A percentile compares a stretch with the other conserved stretches of the same genome.
Evolutionary conservation across 176 grass and related monocot genomes (phyloP).

Genomic region (Leersia perrieri): DNA sequence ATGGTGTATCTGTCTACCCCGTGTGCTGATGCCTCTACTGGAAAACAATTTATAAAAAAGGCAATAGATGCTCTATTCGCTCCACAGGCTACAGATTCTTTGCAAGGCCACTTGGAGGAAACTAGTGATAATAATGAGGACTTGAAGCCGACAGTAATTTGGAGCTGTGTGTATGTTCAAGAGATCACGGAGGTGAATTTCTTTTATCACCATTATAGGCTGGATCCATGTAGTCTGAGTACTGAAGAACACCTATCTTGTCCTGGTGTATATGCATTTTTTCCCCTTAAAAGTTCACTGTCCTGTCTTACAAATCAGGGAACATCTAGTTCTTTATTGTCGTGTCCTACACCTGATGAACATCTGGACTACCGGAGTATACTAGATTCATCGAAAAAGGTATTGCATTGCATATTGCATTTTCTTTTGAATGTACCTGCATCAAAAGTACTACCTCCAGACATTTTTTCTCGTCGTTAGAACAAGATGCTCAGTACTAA

Average conservation of each 20-base stretch:
- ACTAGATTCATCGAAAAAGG: conserved; percentile 72
- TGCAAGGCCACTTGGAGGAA: conserved; percentile 31
- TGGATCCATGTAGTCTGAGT: conserved; percentile 1
- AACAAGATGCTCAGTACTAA: not conserved
- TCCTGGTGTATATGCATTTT: conserved; percentile 15
- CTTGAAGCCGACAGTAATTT: conserved; percentile 59
- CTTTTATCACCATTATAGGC: conserved; percentile 22
- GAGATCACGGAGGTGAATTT: conserved; percentile 60
- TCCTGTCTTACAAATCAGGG: conserved; percentile 46
- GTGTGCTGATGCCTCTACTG: conserved; percentile 51
- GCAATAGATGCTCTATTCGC: conserved; percentile 75
- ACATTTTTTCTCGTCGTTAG: conserved; percentile 7
- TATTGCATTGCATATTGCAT: conserved; percentile 16
- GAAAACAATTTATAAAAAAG: conserved; percentile 63
- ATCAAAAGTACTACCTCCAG: conserved; percentile 15
- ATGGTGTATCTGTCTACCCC: conserved; percentile 73
- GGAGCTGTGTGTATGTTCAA: conserved; percentile 78
- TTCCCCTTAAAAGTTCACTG: conserved; percentile 24
- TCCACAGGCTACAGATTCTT: conserved; percentile 36
- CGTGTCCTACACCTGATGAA: conserved; percentile 84
- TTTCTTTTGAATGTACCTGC: conserved; percentile 34
- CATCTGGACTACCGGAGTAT: conserved; percentile 70
- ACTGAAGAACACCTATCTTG: not conserved
- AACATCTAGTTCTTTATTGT: conserved; percentile 49
- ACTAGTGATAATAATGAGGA: conserved; percentile 22